Percentiles rank a stretch among this genome's conserved stretches.
phyloP scores from a whole-genome alignment of 2,329 filamentous ascomycete species.

The Colletotrichum sp. region DNA sequence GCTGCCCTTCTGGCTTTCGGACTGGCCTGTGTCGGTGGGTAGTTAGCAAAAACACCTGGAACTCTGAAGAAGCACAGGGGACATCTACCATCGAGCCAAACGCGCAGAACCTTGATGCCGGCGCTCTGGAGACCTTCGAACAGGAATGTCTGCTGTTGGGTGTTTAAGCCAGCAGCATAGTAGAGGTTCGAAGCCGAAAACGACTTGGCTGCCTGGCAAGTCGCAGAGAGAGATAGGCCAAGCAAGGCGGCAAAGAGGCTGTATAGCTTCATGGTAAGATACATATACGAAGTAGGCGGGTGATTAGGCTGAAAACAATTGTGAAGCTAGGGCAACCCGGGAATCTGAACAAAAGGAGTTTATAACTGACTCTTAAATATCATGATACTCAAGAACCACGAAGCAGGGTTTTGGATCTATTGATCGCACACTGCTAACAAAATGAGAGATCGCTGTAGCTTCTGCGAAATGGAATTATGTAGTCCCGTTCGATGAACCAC shows the following conservation, averaged over 20 bases:
- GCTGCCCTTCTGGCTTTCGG: background rate
- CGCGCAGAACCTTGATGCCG: background rate
- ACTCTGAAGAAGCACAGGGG: background rate
- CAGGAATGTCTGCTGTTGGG: conserved; percentile 22
- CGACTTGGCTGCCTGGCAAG: background rate
- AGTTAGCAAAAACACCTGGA: background rate
- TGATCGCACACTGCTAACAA: background rate
- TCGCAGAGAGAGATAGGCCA: background rate
- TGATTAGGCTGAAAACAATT: background rate
- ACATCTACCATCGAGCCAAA: background rate
- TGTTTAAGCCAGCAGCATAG: conserved; percentile 29
- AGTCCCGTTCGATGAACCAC: background rate
- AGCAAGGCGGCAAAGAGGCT: background rate
- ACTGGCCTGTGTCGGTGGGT: background rate
- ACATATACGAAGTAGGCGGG: background rate
- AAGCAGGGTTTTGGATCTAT: background rate
- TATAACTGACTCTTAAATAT: background rate
- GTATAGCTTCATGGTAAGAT: background rate
- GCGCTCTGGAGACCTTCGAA: conserved; percentile 23
- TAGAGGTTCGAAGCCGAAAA: conserved; percentile 30
- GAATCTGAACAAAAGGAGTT: background rate
- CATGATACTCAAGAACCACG: background rate
- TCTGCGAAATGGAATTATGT: background rate
- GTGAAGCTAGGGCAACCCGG: background rate
- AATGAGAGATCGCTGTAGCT: background rate